phyloP scores from a whole-genome alignment of 495 filamentous ascomycete species.

The Rusavskia elegans region DNA sequence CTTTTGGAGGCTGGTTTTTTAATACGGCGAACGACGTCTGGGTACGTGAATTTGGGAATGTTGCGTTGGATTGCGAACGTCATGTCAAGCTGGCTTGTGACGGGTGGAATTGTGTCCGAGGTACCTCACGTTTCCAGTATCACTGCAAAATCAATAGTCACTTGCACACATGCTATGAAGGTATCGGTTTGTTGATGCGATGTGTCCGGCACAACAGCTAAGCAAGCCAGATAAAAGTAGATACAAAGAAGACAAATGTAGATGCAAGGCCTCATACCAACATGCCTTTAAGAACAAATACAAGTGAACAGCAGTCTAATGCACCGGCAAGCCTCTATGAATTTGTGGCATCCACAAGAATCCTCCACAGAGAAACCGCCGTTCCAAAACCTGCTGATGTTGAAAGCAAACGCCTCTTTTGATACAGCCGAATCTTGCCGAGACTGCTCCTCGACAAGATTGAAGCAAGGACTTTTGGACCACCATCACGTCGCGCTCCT shows the following conservation, averaged over 20 bases:
- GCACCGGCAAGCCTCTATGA: background rate
- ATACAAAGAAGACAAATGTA: background rate
- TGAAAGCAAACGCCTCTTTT: constrained; percentile 1
- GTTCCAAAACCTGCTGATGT: background rate
- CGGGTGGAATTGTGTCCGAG: no score
- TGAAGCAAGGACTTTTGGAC: background rate
- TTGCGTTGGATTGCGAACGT: no score
- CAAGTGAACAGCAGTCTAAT: background rate
- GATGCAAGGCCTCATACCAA: background rate
- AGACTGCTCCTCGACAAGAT: background rate
- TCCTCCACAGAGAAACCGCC: background rate
- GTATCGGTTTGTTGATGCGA: background rate
- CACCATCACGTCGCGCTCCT: background rate
- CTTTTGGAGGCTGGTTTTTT: no score
- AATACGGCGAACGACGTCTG: no score
- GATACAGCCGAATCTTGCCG: background rate
- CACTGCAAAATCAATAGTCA: no score
- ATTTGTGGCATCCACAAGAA: background rate
- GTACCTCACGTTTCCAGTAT: no score
- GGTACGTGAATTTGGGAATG: no score
- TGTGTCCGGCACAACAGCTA: background rate
- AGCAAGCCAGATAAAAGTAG: no score
- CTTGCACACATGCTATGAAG: background rate
- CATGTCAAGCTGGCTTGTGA: no score
- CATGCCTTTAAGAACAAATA: background rate